Evolutionary conservation across 108 stramenopile genomes (phyloP), one percentile per base, ranked within the genome.

Genomic region (Pseudonitzschia delicatissima): DNA sequence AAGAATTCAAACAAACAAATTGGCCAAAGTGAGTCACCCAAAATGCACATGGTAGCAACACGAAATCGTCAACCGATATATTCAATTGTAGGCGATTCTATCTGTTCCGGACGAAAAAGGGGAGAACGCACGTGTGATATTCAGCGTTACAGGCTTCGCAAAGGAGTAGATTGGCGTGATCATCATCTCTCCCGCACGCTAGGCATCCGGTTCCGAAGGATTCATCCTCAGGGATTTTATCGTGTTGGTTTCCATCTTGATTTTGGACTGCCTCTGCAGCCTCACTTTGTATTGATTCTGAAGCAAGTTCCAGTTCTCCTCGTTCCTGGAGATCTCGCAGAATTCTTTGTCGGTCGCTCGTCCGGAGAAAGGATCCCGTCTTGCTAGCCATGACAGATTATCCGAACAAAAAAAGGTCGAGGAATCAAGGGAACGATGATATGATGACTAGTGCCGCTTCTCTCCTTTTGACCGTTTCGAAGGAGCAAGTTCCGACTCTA

Each of bases 61-160:
- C n/a, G n/a, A n/a, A n/a, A n/a, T n/a, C n/a, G n/a, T n/a, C n/a
- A n/a, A n/a, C n/a, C n/a, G n/a, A n/a, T n/a, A n/a, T n/a, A n/a
- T n/a, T n/a, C n/a, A n/a, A n/a, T n/a, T n/a, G n/a, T n/a, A n/a
- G n/a, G n/a, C n/a, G n/a, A n/a, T n/a, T n/a, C n/a, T n/a, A n/a
- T n/a, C n/a, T n/a, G n/a, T n/a, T n/a, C n/a, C n/a, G n/a, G n/a
- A n/a, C n/a, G n/a, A n/a, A n/a, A n/a, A n/a, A n/a, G 6, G 18
- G 18, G 45, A 15, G 4, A 21, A 48, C 47, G 62, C 89, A 90
- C 0, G 84, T 87, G 58, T 93, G 92, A 74, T 93, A 93, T 57
- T 93, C 92, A 51, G 73, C 88, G 62, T 88, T 85, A 66, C 92
- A 93, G 6, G 72, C 63, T 63, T 93, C 92, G 64, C 92, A 93